phyloP scores from a whole-genome alignment of 2,329 filamentous ascomycete genomes.

The Aphanoascus verrucosus region DNA sequence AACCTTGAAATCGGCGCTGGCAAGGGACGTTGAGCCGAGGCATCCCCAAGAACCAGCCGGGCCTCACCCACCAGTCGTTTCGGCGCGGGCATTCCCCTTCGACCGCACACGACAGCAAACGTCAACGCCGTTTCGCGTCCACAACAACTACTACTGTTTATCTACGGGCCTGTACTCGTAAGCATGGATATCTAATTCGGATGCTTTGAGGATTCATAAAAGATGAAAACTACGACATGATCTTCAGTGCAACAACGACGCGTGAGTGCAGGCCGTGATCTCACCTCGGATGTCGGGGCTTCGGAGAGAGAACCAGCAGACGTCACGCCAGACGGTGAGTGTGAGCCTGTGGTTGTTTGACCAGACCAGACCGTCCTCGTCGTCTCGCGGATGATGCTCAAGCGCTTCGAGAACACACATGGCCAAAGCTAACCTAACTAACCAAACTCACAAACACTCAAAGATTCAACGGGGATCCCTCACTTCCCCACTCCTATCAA shows the following conservation, averaged over 20 bases:
- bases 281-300: constrained; percentile 15
- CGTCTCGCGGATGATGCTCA: background rate
- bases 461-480: background rate
- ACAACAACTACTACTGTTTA: background rate
- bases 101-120: no score
- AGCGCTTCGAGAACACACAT: no score
- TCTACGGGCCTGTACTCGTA: background rate
- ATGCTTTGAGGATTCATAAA: no score
- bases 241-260: no score
- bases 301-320: background rate
- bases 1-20: constrained; percentile 7
- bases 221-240: no score
- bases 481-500: background rate
- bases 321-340: no score
- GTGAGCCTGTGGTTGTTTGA: no score
- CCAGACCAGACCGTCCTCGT: no score
- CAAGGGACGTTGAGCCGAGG: constrained; percentile 13
- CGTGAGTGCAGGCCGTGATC: background rate
- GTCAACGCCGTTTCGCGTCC: no score
- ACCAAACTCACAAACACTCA: no score
- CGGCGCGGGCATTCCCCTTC: background rate
- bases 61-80: constrained; percentile 1
- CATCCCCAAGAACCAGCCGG: constrained; percentile 11
- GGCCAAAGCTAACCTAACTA: no score
- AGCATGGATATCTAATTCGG: no score